Percentiles rank a stretch among this genome's conserved stretches.
phyloP scores from a whole-genome alignment of 1,284 basidiomycete genomes.

The Amylostereum areolatum region DNA sequence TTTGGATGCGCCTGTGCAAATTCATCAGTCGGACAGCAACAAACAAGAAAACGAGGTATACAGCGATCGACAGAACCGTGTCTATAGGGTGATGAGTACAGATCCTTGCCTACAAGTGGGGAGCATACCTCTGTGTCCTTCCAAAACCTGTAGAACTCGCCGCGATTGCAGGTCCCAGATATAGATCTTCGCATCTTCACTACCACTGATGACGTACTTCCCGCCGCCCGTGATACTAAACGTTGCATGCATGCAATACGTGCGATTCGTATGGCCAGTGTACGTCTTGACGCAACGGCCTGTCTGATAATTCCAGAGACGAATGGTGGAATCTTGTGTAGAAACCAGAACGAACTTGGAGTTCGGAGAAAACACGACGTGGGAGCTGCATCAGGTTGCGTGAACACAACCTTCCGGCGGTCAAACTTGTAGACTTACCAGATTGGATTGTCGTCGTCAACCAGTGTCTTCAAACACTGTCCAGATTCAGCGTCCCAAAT shows the following conservation, averaged over 20 bases:
- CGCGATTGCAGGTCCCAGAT: constrained; percentile 91
- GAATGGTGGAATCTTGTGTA: constrained; percentile 88
- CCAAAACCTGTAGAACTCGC: constrained; percentile 65
- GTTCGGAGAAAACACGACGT: constrained; percentile 88
- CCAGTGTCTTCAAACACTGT: constrained; percentile 94
- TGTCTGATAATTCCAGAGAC: constrained; percentile 93
- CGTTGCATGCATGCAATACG: constrained; percentile 66
- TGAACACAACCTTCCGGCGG: constrained; percentile 3
- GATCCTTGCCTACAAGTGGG: constrained; percentile 3
- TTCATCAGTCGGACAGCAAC: not conserved
- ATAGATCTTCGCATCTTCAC: constrained; percentile 85
- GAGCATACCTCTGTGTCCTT: constrained; percentile 71
- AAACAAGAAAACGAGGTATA: constrained; percentile 22
- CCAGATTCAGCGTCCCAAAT: constrained; percentile 97
- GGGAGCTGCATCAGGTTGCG: constrained; percentile 45
- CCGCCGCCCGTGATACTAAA: constrained; percentile 44
- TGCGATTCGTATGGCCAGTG: constrained; percentile 75
- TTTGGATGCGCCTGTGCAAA: constrained; percentile 64
- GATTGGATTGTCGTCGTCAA: constrained; percentile 93
- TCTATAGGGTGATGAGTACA: constrained; percentile 36
- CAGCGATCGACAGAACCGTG: constrained; percentile 68
- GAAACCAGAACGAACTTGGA: constrained; percentile 84
- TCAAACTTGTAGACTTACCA: constrained; percentile 44
- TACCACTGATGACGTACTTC: constrained; percentile 79
- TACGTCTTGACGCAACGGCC: constrained; percentile 93